Base-by-base conservation (phyloP, 345 rosid species). In the Aurinia saxatilis region DNA sequence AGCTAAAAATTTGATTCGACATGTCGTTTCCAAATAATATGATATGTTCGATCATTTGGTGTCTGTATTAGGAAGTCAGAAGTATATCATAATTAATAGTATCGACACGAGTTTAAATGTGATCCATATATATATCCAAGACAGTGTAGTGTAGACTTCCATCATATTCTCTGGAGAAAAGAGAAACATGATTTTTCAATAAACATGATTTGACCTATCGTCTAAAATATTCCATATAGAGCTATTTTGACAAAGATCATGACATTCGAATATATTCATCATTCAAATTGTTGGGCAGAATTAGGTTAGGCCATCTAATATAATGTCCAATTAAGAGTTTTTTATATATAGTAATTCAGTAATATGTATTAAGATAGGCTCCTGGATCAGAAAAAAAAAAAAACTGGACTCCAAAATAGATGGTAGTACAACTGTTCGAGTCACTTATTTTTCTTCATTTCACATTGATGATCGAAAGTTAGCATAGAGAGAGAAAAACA, bases 251-350 rank as follows among this genome's bases (percentile, higher is more conserved):
- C 18, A 7, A 60, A 60, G 57, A 74, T 69, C 60, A 66, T 70
- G 69, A 73, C 67, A 79, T 70, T n/a, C 76, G 76, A 74, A 79
- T 76, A 63, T 51, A 56, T 72, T 70, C 74, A 68, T 54, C 60
- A 21, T 13, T 37, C 42, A 49, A 62, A 41, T 41, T 61, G 41
- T 73, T 68, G 59, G 42, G 34, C 52, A 15, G 35, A 57, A 59
- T 79, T 73, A 62, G 16, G 35, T 44, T 60, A 51, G 30, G 54
- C 17, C 12, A 60, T n/a, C n/a, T n/a, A n/a, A n/a, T n/a, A n/a
- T n/a, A n/a, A n/a, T n/a, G n/a, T n/a, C n/a, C n/a, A n/a, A n/a
- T n/a, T n/a, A n/a, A n/a, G n/a, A n/a, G n/a, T n/a, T n/a, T n/a
- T n/a, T n/a, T n/a, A n/a, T n/a, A n/a, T n/a, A n/a, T n/a, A n/a